Evolutionary conservation across 2,329 filamentous ascomycete genomes (phyloP).

Genomic region (Ciborinia camelliae): DNA sequence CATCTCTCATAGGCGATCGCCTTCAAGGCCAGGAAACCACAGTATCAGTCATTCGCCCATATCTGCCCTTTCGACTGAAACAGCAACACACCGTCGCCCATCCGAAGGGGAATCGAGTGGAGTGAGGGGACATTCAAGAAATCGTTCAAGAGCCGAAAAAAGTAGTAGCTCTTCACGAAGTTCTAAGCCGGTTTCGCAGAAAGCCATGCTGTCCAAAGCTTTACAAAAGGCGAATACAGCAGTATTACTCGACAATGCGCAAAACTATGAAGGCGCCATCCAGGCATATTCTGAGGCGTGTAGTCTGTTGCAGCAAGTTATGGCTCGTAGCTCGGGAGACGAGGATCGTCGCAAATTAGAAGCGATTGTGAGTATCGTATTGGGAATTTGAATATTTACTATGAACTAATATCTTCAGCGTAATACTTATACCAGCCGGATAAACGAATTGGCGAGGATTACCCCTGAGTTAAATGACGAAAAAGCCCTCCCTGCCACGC

Average conservation of each 20-base stretch:
- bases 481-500: conserved; percentile 73
- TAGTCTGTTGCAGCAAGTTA: conserved; percentile 79
- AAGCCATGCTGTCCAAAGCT: conserved; percentile 94
- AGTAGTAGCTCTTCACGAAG: conserved; percentile 42
- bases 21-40: conserved; percentile 27
- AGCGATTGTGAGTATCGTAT: conserved; percentile 71
- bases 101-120: conserved; percentile 22
- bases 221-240: conserved; percentile 94
- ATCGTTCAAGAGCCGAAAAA: conserved; percentile 46
- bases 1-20: conserved; percentile 28
- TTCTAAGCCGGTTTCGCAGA: conserved; percentile 65
- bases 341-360: conserved; percentile 90
- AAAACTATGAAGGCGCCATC: conserved; percentile 88
- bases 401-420: conserved; percentile 51
- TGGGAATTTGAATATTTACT: background rate
- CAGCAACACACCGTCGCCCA: conserved; percentile 13
- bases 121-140: conserved; percentile 43
- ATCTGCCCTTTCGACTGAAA: conserved; percentile 20
- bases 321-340: conserved; percentile 76
- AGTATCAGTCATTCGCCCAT: conserved; percentile 27
- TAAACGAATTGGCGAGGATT: conserved; percentile 78
- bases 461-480: conserved; percentile 54
- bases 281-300: conserved; percentile 91
- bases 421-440: conserved; percentile 84
- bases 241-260: conserved; percentile 91